A percentile compares a stretch with the other conserved stretches of the same genome.
Conservation (phyloP, 805 yeast species). For the Schizosaccharomyces octosporus region DNA sequence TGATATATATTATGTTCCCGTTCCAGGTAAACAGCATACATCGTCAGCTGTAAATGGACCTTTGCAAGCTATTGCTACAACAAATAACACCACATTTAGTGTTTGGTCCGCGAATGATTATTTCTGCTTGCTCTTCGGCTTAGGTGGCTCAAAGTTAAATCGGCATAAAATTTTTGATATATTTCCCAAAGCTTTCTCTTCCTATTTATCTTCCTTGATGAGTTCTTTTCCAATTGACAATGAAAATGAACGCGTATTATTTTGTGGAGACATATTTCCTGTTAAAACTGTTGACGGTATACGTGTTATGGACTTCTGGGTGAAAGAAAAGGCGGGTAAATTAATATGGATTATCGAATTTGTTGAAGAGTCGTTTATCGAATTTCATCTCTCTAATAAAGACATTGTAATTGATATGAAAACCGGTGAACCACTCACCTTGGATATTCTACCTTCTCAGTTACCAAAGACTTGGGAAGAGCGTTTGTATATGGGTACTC, state of each 20-base stretch:
- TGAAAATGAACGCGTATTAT: neutral
- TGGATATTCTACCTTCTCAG: neutral
- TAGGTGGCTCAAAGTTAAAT: neutral
- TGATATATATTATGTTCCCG: neutral
- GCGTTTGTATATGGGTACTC: neutral
- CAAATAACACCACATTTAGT: neutral
- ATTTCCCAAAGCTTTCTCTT: neutral
- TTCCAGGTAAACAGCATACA: neutral
- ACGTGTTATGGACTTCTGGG: neutral
- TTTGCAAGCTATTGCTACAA: neutral
- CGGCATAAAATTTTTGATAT: neutral
- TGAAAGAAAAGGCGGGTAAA: neutral
- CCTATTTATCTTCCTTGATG: neutral
- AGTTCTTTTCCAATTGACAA: neutral
- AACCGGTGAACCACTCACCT: neutral
- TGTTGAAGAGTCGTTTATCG: neutral
- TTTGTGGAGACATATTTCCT: neutral
- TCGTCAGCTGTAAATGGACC: neutral
- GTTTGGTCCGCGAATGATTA: conserved; percentile 1
- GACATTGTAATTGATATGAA: neutral
- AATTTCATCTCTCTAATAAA: neutral
- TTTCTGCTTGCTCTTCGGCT: neutral
- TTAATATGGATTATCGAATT: conserved; percentile 1
- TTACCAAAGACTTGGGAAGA: neutral
- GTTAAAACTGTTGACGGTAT: neutral